phyloP scores from a whole-genome alignment of 257 asterid genomes.

The Verbascum thapsus region DNA sequence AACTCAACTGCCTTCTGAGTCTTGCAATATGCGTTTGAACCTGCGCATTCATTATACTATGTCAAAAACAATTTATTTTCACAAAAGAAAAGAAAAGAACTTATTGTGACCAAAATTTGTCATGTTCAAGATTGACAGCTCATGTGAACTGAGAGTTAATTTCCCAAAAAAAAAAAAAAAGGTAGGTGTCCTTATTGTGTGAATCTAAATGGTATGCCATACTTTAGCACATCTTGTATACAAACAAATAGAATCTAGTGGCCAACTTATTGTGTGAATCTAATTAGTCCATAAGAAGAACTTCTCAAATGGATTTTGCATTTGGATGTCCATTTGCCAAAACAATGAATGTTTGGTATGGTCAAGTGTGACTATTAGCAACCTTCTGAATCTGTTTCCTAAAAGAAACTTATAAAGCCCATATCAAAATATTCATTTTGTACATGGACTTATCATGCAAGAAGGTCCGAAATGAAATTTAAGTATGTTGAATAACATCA shows the following conservation, averaged over 20 bases:
- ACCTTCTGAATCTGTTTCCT: neutral
- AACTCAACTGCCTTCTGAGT: constrained; percentile 71
- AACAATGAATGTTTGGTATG: neutral
- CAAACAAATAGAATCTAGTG: constrained; percentile 12
- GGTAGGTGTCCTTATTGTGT: no score
- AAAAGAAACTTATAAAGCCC: neutral
- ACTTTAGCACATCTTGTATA: constrained; percentile 2
- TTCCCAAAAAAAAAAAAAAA: no score
- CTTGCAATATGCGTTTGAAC: constrained; percentile 90
- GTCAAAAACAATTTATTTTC: constrained; percentile 27
- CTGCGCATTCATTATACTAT: constrained; percentile 40
- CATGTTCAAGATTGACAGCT: constrained; percentile 16
- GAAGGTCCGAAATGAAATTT: no score
- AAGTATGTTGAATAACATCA: neutral
- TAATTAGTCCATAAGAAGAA: neutral
- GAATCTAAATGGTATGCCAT: neutral
- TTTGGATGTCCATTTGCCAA: constrained; percentile 23
- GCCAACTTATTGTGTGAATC: constrained; percentile 19
- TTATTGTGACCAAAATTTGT: constrained; percentile 13
- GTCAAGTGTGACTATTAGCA: neutral
- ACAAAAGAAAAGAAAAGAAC: constrained; percentile 4
- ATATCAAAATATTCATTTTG: neutral
- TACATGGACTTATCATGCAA: neutral
- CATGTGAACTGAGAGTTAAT: constrained; percentile 16
- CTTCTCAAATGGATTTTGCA: neutral